Evolutionary conservation across 768 basidiomycete genomes (phyloP).

Genomic region (Suillus lakei): DNA sequence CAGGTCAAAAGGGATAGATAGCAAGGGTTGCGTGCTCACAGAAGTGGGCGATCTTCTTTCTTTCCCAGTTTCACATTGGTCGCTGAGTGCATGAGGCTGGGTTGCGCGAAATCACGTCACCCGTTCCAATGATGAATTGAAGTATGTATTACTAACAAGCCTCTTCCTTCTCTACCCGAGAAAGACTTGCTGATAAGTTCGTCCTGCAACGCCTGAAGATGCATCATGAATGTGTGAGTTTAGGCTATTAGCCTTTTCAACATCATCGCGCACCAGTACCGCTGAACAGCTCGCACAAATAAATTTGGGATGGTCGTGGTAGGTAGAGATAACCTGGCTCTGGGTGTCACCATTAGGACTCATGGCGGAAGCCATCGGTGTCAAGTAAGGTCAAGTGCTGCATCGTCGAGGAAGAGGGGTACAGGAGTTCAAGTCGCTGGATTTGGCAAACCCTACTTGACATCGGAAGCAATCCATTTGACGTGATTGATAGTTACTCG

Average conservation of each 20-base stretch:
- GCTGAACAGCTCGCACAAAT: slow-evolving; percentile 73
- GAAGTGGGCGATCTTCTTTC: slow-evolving; percentile 73
- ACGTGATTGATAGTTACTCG: not conserved
- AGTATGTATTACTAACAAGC: slow-evolving; percentile 58
- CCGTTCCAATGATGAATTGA: not conserved
- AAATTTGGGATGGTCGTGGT: slow-evolving; percentile 68
- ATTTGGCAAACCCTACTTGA: slow-evolving; percentile 7
- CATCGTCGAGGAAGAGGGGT: not conserved
- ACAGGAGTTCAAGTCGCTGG: not conserved
- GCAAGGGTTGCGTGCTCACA: slow-evolving; percentile 46
- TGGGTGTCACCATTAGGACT: slow-evolving; percentile 48
- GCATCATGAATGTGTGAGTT: not conserved
- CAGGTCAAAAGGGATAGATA: slow-evolving; percentile 10
- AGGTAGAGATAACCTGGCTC: slow-evolving; percentile 63
- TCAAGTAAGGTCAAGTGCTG: not conserved
- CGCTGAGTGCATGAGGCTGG: slow-evolving; percentile 77
- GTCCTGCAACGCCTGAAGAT: slow-evolving; percentile 72
- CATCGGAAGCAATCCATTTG: slow-evolving; percentile 6
- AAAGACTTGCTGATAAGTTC: slow-evolving; percentile 87
- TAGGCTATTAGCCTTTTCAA: slow-evolving; percentile 5
- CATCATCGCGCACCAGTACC: slow-evolving; percentile 57
- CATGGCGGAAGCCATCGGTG: not conserved
- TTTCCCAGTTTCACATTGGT: slow-evolving; percentile 75
- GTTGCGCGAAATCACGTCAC: slow-evolving; percentile 8
- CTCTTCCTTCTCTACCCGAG: slow-evolving; percentile 81